phyloP scores from a whole-genome alignment of 208 protist genomes.

The Wallacemonas collosoma region DNA sequence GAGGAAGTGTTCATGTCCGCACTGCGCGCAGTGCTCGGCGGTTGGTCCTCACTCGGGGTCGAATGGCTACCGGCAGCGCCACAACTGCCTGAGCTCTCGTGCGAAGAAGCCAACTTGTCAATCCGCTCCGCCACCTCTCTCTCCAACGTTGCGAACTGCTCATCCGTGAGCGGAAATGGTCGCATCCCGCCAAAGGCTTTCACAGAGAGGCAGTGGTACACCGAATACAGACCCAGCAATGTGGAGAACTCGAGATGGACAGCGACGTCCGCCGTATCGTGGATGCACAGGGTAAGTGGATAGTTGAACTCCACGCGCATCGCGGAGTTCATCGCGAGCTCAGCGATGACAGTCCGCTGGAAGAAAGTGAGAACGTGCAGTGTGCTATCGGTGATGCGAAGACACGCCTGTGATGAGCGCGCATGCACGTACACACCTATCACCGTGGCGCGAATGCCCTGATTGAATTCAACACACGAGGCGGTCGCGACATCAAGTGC shows the following conservation, averaged over 20 bases:
- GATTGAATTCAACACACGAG: constrained; percentile 28
- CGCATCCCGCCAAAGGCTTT: not conserved
- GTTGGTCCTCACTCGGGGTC: not conserved
- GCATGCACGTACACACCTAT: not conserved
- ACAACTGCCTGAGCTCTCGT: not conserved
- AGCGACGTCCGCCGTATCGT: not conserved
- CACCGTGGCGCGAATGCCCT: constrained; percentile 3
- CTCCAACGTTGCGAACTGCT: not conserved
- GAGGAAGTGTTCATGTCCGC: no score
- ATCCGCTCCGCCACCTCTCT: constrained; percentile 1
- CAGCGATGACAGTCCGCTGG: constrained; percentile 19
- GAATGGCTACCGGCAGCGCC: not conserved
- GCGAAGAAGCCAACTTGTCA: not conserved
- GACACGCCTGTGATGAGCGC: not conserved
- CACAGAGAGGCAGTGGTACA: not conserved
- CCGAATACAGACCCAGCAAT: constrained; percentile 5
- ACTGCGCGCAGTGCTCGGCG: no score
- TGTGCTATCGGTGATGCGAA: constrained; percentile 11
- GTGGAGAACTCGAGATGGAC: constrained; percentile 1
- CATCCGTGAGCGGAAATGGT: constrained; percentile 1
- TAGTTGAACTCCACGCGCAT: not conserved
- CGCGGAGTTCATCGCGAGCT: constrained; percentile 18
- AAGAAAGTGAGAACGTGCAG: constrained; percentile 26
- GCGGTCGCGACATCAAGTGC: constrained; percentile 23
- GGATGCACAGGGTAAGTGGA: not conserved